Evolutionary conservation across 805 yeast species (phyloP).

Genomic region (Metschnikowia amazonensis): DNA sequence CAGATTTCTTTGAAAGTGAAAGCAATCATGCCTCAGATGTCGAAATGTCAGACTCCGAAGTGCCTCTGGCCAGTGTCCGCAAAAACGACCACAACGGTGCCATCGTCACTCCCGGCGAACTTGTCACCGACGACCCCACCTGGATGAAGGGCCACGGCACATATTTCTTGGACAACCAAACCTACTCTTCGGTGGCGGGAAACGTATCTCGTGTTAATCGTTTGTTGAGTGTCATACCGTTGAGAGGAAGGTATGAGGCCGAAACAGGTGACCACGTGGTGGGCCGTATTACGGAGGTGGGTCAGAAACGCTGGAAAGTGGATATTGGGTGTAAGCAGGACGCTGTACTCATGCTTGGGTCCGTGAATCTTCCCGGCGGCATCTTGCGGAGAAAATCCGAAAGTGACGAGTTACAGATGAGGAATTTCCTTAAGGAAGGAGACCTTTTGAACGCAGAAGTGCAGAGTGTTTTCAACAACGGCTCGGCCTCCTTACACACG

Average conservation of each 20-base stretch:
- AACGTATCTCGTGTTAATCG: conserved; percentile 81
- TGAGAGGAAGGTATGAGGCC: conserved; percentile 84
- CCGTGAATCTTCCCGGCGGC: conserved; percentile 97
- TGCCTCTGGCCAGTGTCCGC: conserved; percentile 10
- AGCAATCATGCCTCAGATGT: conserved; percentile 43
- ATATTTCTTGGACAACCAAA: conserved; percentile 66
- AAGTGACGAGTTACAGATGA: conserved; percentile 94
- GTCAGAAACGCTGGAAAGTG: conserved; percentile 92
- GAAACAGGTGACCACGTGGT: conserved; percentile 96
- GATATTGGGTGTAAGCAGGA: conserved; percentile 94
- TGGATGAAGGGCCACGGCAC: conserved; percentile 99
- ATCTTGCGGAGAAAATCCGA: conserved; percentile 90
- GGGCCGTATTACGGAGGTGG: conserved; percentile 92
- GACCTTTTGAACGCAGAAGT: conserved; percentile 95
- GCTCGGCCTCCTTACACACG: conserved; percentile 90
- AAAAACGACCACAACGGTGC: conserved; percentile 16
- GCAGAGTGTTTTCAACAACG: conserved; percentile 83
- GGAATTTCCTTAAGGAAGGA: conserved; percentile 90
- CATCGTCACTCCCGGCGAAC: conserved; percentile 91
- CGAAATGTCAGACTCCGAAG: conserved; percentile 21
- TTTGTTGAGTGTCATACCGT: conserved; percentile 77
- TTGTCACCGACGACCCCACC: conserved; percentile 89
- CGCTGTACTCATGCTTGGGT: conserved; percentile 88
- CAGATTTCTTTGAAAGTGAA: conserved; percentile 20
- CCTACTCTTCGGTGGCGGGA: conserved; percentile 92